Conservation (phyloP, 2,329 filamentous ascomycete species). For the Waltergamsia citrina region DNA sequence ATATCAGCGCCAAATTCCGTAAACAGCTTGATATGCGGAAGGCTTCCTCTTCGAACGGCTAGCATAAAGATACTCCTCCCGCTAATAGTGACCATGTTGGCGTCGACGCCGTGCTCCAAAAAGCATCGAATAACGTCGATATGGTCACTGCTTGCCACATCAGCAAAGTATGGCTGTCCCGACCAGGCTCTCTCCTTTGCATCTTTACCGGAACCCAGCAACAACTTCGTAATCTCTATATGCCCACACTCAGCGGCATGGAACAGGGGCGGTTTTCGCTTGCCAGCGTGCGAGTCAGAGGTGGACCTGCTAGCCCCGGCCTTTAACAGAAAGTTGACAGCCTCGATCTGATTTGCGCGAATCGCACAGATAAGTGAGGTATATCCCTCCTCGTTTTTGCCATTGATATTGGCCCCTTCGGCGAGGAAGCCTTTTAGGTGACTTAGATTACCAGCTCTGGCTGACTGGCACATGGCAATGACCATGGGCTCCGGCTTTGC, state of each 20-base stretch:
- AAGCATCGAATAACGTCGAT: conserved; percentile 17
- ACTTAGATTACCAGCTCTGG: conserved; percentile 18
- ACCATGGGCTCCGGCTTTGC: conserved; percentile 26
- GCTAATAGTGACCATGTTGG: conserved; percentile 13
- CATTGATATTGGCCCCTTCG: conserved; percentile 24
- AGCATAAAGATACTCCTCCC: conserved; percentile 17
- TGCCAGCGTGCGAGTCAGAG: no score
- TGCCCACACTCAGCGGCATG: conserved; percentile 19
- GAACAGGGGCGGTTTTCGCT: conserved; percentile 22
- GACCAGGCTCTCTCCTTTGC: conserved; percentile 17
- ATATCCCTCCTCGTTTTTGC: conserved; percentile 23
- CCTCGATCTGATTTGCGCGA: conserved; percentile 17
- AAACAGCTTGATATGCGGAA: conserved; percentile 17
- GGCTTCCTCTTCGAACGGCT: conserved; percentile 15
- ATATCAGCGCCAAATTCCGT: conserved; percentile 24
- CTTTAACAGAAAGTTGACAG: conserved; percentile 20
- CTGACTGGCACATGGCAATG: conserved; percentile 25
- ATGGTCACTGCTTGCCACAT: conserved; percentile 14
- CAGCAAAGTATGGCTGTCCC: conserved; percentile 19
- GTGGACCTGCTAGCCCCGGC: conserved; percentile 18
- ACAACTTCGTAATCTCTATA: conserved; percentile 13
- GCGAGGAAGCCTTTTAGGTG: conserved; percentile 21
- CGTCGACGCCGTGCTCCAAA: conserved; percentile 18
- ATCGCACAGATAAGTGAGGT: conserved; percentile 23
- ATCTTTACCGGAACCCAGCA: conserved; percentile 21